phyloP scores from a whole-genome alignment of 2,329 filamentous ascomycete species.

The Myriosclerotinia duriaeana region DNA sequence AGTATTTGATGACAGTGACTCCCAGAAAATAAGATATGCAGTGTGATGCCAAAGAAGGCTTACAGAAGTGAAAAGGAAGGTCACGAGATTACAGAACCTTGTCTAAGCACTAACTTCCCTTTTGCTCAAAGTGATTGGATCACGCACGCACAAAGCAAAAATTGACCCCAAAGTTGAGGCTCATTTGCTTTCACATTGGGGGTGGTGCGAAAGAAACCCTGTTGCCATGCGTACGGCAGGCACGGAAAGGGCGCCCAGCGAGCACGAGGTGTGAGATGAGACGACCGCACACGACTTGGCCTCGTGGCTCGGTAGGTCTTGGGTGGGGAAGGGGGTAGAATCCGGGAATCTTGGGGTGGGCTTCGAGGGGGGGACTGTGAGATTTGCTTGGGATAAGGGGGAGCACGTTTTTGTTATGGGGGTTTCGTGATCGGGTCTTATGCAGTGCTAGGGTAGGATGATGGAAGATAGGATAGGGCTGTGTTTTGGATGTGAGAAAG shows the following conservation, averaged over 20 bases:
- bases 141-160: not conserved
- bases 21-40: not conserved
- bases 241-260: not conserved
- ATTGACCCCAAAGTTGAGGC: conserved; percentile 1
- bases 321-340: not conserved
- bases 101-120: not conserved
- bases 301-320: not conserved
- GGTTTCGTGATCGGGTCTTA: not conserved
- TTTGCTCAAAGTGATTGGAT: too few relatives aligned
- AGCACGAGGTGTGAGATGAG: not conserved
- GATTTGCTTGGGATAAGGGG: not conserved
- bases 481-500: not conserved
- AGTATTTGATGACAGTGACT: not conserved
- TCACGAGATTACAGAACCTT: not conserved
- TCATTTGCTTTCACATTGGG: not conserved
- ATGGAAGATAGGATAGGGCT: conserved; percentile 3
- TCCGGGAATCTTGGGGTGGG: not conserved
- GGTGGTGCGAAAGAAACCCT: not conserved
- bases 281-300: not conserved
- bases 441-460: not conserved
- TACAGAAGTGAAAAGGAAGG: not conserved
- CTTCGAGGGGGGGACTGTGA: not conserved
- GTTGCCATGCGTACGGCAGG: not conserved
- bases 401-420: not conserved
- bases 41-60: not conserved